Evolutionary conservation across 192 early-diverging fungal species (phyloP), one percentile per base, ranked within the genome.

Genomic region (Podila minutissima): DNA sequence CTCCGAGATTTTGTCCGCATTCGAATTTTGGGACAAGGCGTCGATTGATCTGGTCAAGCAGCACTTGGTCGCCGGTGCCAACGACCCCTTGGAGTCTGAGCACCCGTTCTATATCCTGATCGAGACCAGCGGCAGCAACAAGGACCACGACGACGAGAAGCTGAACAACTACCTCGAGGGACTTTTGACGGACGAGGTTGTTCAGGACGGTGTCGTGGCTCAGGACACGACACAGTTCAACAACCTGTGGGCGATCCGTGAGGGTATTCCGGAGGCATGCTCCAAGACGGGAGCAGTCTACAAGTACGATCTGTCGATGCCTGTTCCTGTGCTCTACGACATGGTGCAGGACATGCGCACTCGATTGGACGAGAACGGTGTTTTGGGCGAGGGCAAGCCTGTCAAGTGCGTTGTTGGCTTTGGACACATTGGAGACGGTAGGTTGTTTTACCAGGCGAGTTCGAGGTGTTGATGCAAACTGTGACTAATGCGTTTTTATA

Each of bases 281-380:
- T 91, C 90, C 22, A 96, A 94, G 84, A 92, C 93, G 20, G 96
- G 97, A 24, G 86, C 95, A 6, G 94, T 93, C 20, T 97, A 95
- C 88, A 99, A 99, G 84, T 99, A 98, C 83, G 98, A 99, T 77
- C 89, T 99, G 17, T 95, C 93, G 17, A 94, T 98, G 37, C 98
- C 97, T n/a, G 91, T 99, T 0, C 88, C 94, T 1, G 86, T 88
- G 11, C 88, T 99, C 33, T 98, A 98, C 74, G 83, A 93, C 33
- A 83, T 95, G 59, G 97, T 97, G 11, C 86, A 91, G 71, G 94
- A 94, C 37, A 94, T 97, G 90, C 89, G 89, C 22, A 73, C 84
- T 35, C 89, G 89, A 22, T 86, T 99, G 10, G 84, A 85, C 33
- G 50, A 83, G 7, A 86, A 73, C 6, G 92, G 92, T 20, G 83